Evolutionary conservation across 1,139 yeast genomes (phyloP).

Genomic region (Suhomyces panamericanus): DNA sequence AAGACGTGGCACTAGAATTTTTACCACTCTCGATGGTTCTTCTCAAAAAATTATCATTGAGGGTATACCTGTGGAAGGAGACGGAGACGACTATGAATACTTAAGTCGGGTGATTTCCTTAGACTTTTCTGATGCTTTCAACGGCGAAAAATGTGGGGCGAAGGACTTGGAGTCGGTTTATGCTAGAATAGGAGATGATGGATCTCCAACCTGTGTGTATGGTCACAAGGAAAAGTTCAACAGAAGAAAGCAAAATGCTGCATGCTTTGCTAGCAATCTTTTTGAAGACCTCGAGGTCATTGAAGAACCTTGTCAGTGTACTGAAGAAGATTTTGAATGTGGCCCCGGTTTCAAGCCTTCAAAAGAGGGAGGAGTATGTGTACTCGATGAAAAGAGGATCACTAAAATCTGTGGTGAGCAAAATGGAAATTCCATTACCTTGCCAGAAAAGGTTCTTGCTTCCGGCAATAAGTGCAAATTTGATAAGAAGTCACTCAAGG

Average conservation of each 20-base stretch:
- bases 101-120: constrained; percentile 36
- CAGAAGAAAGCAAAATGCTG: too few relatives aligned
- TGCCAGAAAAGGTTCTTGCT: too few relatives aligned
- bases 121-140: constrained; percentile 63
- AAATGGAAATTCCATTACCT: too few relatives aligned
- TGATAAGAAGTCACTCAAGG: constrained; percentile 17
- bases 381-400: too few relatives aligned
- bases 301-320: constrained; percentile 67
- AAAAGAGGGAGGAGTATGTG: constrained; percentile 31
- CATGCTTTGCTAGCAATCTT: constrained; percentile 58
- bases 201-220: constrained; percentile 62
- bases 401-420: too few relatives aligned
- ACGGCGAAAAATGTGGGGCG: constrained; percentile 48
- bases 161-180: constrained; percentile 70
- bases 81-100: constrained; percentile 20
- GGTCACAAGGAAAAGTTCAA: constrained; percentile 55
- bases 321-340: constrained; percentile 72
- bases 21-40: constrained; percentile 66
- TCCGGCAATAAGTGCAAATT: too few relatives aligned
- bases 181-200: constrained; percentile 52
- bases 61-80: constrained; percentile 39
- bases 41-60: constrained; percentile 51
- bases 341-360: constrained; percentile 52
- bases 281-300: constrained; percentile 58
- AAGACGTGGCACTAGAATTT: constrained; percentile 42